Evolutionary conservation across 2,329 filamentous ascomycete genomes (phyloP), one percentile per base, ranked within the genome.

Genomic region (Cladophialophora exuberans): DNA sequence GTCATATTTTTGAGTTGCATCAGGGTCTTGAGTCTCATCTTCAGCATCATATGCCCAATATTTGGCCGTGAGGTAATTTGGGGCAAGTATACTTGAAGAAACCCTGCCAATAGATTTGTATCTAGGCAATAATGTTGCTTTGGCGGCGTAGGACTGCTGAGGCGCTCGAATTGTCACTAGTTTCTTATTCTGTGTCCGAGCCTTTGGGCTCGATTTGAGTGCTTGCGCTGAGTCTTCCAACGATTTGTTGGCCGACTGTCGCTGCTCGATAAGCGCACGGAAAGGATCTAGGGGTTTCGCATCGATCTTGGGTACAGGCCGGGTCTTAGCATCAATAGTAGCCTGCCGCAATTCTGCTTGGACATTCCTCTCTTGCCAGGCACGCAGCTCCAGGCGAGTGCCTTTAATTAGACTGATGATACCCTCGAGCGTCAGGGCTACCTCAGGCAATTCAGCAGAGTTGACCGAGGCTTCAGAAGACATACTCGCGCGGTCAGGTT

Each of bases 61-160:
- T 46, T 59, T 61, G 18, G 59, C 48, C 11, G 56, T 63, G 13
- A 55, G 56, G 38, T 52, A 47, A 31, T 63, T 63, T 9, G 54
- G 57, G 15, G 63, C 61, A 15, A 65, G 58, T 33, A 63, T 57
- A 36, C 54, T 65, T 4, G 54, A 31, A 9, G 52, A 50, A 4
- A 65, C 41, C 26, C 60, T 49, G 10, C 60, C 62, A 22, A 65
- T 63, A 23, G 58, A 54, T 43, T 60, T 61, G 42, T 62, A 63
- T 38, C 58, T 62, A 6, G 62, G 62, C 11, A 64, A 41, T 5
- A 53, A 13, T 25, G 22, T 38, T 18, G 28, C 45, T 10, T 18
- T 44, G 2, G 44, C 53, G n/a, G 17, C 25, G 20, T 53, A 53
- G 26, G 35, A 31, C 9, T 11, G 36, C 26, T 36, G 28, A 35